Conservation (phyloP, 2,329 filamentous ascomycete genomes). For the Helicocarpus griseus region DNA sequence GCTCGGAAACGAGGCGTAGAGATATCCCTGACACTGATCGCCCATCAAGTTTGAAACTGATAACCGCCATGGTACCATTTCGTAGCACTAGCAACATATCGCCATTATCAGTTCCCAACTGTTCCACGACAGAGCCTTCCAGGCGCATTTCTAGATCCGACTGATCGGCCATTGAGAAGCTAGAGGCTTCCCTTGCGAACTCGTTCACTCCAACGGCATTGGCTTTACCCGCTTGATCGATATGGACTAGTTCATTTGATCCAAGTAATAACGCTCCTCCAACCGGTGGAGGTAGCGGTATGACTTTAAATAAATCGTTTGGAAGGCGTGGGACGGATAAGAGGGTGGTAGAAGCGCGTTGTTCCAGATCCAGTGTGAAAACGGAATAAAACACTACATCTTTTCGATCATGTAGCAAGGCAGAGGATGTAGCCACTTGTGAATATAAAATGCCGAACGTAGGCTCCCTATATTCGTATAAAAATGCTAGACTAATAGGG, state of each 20-base stretch:
- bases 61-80: constrained; percentile 62
- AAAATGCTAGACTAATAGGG: constrained; percentile 82
- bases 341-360: constrained; percentile 85
- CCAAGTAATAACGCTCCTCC: constrained; percentile 83
- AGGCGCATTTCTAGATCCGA: constrained; percentile 68
- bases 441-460: constrained; percentile 93
- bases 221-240: constrained; percentile 90
- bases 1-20: constrained; percentile 54
- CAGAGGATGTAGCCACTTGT: constrained; percentile 59
- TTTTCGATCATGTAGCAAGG: constrained; percentile 63
- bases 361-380: constrained; percentile 87
- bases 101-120: constrained; percentile 64
- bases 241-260: constrained; percentile 82
- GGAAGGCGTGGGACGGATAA: constrained; percentile 77
- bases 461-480: constrained; percentile 94
- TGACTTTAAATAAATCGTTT: constrained; percentile 72
- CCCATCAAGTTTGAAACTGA: constrained; percentile 81
- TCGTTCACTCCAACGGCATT: constrained; percentile 89
- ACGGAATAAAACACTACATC: constrained; percentile 87
- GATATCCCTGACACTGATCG: constrained; percentile 79
- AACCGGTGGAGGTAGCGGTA: constrained; percentile 75
- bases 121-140: constrained; percentile 70
- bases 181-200: constrained; percentile 72
- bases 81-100: constrained; percentile 77
- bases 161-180: constrained; percentile 79